Evolutionary conservation across 75 land plant species (phyloP).

Genomic region (Pinus tabuliformis): DNA sequence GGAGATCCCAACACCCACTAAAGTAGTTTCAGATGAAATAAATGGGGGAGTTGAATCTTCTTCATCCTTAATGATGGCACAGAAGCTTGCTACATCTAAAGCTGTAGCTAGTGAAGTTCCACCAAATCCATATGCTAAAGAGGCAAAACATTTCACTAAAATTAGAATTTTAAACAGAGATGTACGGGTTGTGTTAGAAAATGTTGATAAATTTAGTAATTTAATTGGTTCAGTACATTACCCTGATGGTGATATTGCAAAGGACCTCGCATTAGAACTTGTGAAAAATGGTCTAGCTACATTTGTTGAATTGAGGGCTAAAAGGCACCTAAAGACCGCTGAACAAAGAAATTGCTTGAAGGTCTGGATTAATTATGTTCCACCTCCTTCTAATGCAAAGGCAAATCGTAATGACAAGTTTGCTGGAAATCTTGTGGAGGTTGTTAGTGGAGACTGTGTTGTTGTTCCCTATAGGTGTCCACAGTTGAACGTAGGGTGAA

Average conservation of each 20-base stretch:
- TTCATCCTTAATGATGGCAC: constrained; percentile 69
- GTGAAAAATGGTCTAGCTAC: constrained; percentile 92
- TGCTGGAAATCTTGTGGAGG: constrained; percentile 94
- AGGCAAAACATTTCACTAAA: constrained; percentile 97
- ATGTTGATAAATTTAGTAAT: constrained; percentile 86
- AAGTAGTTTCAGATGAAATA: constrained; percentile 18
- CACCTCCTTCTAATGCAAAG: constrained; percentile 82
- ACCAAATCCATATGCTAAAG: constrained; percentile 81
- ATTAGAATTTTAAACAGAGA: constrained; percentile 81
- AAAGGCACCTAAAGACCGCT: constrained; percentile 65
- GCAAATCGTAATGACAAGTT: constrained; percentile 93
- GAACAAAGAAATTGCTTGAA: constrained; percentile 86
- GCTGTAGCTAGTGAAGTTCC: constrained; percentile 43
- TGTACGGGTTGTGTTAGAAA: constrained; percentile 88
- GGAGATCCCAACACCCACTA: constrained; percentile 22
- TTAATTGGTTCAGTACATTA: constrained; percentile 89
- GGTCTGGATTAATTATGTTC: constrained; percentile 86
- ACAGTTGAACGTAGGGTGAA: constrained; percentile 88
- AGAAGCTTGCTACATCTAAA: constrained; percentile 72
- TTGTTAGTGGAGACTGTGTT: constrained; percentile 98
- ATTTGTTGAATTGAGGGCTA: constrained; percentile 98
- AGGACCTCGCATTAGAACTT: constrained; percentile 90
- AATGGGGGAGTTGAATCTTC: constrained; percentile 70
- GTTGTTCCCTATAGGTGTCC: constrained; percentile 85
- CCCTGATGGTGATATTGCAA: constrained; percentile 78